Evolutionary conservation across 495 filamentous ascomycete species (phyloP).

Genomic region (Echria macrotheca): DNA sequence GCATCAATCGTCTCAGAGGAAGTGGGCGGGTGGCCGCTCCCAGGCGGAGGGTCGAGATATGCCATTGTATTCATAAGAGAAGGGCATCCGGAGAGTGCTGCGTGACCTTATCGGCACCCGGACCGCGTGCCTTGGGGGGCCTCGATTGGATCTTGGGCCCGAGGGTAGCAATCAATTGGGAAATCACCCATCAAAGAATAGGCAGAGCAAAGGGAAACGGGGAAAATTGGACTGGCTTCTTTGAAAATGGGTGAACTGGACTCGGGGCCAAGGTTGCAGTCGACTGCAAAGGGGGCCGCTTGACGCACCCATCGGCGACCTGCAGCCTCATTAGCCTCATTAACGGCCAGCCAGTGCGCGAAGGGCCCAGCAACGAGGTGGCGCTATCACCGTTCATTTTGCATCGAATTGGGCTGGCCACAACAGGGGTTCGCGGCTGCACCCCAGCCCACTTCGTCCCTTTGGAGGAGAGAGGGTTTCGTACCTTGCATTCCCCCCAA

Average conservation of each 20-base stretch:
- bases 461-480: not conserved
- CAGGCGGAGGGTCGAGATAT: conserved; percentile 10
- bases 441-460: not conserved
- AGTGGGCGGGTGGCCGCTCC: conserved; percentile 9
- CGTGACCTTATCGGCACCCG: conserved; percentile 9
- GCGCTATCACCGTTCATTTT: conserved; percentile 3
- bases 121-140: conserved; percentile 1
- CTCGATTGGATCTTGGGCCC: conserved; percentile 7
- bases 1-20: conserved; percentile 26
- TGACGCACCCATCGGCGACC: conserved; percentile 5
- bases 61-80: conserved; percentile 22
- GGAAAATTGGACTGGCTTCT: conserved; percentile 4
- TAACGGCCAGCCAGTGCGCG: conserved; percentile 5
- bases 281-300: conserved; percentile 5
- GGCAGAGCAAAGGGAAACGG: conserved; percentile 4
- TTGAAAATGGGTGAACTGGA: not conserved
- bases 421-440: not conserved
- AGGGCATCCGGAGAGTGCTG: conserved; percentile 1
- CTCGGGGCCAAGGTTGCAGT: conserved; percentile 15
- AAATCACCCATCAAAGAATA: not conserved
- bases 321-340: conserved; percentile 6
- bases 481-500: not conserved
- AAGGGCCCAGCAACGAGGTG: not conserved
- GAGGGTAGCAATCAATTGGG: conserved; percentile 3
- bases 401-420: conserved; percentile 5